Evolutionary conservation across 768 basidiomycete genomes (phyloP).

Genomic region (Lentinula detonsa): DNA sequence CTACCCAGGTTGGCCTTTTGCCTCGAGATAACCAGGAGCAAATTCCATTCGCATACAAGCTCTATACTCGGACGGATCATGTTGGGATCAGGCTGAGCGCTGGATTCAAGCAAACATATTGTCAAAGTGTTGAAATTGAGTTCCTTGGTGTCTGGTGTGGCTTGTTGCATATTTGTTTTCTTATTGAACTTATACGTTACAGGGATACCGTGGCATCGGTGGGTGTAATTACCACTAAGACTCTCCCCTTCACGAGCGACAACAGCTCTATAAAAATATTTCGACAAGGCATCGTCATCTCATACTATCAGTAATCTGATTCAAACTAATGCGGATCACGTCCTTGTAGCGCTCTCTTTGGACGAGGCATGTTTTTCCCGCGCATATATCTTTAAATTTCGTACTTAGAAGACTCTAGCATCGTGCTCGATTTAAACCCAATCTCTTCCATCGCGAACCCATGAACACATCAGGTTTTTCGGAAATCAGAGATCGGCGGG

Average conservation of each 20-base stretch:
- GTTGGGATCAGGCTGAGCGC: slow-evolving; percentile 40
- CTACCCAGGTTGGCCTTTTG: slow-evolving; percentile 62
- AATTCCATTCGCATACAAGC: slow-evolving; percentile 67
- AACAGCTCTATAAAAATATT: slow-evolving; percentile 64
- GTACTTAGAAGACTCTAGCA: slow-evolving; percentile 30
- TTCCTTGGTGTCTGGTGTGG: slow-evolving; percentile 76
- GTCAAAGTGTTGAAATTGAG: slow-evolving; percentile 60
- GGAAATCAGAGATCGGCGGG: not conserved
- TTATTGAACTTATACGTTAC: not conserved
- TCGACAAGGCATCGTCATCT: slow-evolving; percentile 36
- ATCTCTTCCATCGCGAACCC: slow-evolving; percentile 47
- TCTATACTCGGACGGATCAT: slow-evolving; percentile 52
- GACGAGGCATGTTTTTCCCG: slow-evolving; percentile 51
- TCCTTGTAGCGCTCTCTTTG: slow-evolving; percentile 48
- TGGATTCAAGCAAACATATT: slow-evolving; percentile 73
- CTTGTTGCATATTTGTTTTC: not conserved
- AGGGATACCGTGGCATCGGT: slow-evolving; percentile 83
- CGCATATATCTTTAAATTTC: not conserved
- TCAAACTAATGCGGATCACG: not conserved
- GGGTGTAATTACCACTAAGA: slow-evolving; percentile 52
- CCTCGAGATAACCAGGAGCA: slow-evolving; percentile 64
- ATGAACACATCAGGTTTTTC: slow-evolving; percentile 13
- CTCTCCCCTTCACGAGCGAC: slow-evolving; percentile 61
- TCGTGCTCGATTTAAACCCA: slow-evolving; percentile 62
- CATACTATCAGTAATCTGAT: too few species aligned